Conservation (phyloP, 495 filamentous ascomycete species). For the Bryoglossum gracile region DNA sequence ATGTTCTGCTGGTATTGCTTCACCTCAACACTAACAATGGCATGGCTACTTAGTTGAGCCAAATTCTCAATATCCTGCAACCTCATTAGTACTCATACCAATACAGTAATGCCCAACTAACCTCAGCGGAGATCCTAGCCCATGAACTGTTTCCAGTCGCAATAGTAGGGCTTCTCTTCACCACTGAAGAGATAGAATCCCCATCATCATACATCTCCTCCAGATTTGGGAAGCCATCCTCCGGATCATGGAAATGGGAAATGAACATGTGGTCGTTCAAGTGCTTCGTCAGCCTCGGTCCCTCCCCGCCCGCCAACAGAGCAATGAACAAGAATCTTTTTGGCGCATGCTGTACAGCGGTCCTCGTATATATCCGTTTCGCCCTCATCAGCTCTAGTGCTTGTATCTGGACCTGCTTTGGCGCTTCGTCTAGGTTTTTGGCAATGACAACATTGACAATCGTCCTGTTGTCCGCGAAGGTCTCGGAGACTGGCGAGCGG, state of each 20-base stretch:
- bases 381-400: constrained; percentile 81
- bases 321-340: constrained; percentile 76
- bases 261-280: constrained; percentile 83
- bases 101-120: constrained; percentile 1
- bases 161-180: constrained; percentile 27
- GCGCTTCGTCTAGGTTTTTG: constrained; percentile 65
- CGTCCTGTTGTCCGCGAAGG: constrained; percentile 26
- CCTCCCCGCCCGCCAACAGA: constrained; percentile 44
- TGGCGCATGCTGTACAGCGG: constrained; percentile 63
- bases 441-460: constrained; percentile 79
- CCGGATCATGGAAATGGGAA: constrained; percentile 73
- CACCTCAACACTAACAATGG: constrained; percentile 49
- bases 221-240: constrained; percentile 63
- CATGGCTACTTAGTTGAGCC: constrained; percentile 11
- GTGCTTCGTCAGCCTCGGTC: constrained; percentile 41
- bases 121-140: constrained; percentile 17
- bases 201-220: constrained; percentile 46
- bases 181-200: constrained; percentile 31
- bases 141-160: background rate
- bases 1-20: constrained; percentile 79
- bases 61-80: constrained; percentile 23
- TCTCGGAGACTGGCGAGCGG: constrained; percentile 21
- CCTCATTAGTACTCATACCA: background rate
- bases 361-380: constrained; percentile 66
- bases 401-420: constrained; percentile 73